phyloP scores from a whole-genome alignment of 768 basidiomycete species.

The Termitomyces titanicus region DNA sequence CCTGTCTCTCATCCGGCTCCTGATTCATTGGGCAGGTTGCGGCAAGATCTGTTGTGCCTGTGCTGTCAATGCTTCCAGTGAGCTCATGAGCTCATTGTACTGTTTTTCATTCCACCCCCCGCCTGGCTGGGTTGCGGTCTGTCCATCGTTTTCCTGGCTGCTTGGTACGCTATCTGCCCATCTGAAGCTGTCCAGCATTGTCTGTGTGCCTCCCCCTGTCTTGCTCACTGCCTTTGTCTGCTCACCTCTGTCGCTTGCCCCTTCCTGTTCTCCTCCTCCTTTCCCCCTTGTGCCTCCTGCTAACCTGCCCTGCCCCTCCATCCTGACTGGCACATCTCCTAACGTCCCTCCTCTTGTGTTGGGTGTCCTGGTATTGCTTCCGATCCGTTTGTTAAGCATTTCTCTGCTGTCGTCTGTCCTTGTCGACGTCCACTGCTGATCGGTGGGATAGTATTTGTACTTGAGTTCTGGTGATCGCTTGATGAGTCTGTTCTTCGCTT shows the following conservation, averaged over 20 bases:
- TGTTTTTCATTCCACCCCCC: neutral
- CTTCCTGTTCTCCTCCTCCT: neutral
- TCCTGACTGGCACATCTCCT: neutral
- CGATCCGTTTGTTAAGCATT: neutral
- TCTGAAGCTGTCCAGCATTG: too few species aligned
- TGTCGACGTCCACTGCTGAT: slow-evolving; percentile 9
- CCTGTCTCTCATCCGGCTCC: too few species aligned
- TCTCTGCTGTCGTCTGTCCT: neutral
- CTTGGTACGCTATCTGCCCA: too few species aligned
- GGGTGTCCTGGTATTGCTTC: neutral
- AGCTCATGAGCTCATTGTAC: neutral
- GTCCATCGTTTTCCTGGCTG: too few species aligned
- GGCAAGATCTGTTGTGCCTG: neutral
- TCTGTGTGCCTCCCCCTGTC: too few species aligned
- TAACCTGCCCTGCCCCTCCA: neutral
- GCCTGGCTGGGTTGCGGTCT: too few species aligned
- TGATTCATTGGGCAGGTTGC: neutral
- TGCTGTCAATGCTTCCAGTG: neutral
- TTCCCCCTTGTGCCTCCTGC: neutral
- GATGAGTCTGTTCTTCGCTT: slow-evolving; percentile 1
- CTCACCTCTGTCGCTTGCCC: neutral
- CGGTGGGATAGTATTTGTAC: slow-evolving; percentile 13
- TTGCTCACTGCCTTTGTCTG: too few species aligned
- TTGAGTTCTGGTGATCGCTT: slow-evolving; percentile 11
- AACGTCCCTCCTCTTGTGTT: too few species aligned